These are phyloP conservation scores for Arachnomyces sp. DNA, from an alignment of 2,329 filamentous ascomycete species.

Conservation along the genomic window DNA sequence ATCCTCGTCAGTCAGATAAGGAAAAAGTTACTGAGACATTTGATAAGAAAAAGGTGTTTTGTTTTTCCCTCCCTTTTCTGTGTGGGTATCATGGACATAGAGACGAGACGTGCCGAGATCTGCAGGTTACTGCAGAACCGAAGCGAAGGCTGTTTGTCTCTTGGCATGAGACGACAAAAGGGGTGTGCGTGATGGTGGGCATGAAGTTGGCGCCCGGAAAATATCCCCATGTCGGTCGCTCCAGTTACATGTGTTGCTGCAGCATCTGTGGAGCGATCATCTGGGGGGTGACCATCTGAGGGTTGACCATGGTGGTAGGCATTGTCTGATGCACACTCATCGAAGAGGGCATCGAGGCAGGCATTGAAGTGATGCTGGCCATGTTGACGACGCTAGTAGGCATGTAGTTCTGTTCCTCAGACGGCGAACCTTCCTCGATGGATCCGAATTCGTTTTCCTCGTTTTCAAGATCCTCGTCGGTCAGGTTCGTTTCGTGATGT, in stretches of 20 bases:
- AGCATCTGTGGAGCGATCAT: slow-evolving; percentile 38
- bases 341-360: slow-evolving; percentile 19
- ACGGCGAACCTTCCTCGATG: slow-evolving; percentile 68
- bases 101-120: too few species aligned
- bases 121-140: too few species aligned
- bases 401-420: slow-evolving; percentile 14
- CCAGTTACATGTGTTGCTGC: slow-evolving; percentile 33
- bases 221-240: background rate
- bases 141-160: too few species aligned
- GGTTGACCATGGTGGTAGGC: slow-evolving; percentile 26
- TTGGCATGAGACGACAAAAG: background rate
- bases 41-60: too few species aligned
- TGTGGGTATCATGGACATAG: too few species aligned
- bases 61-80: too few species aligned
- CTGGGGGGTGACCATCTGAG: slow-evolving; percentile 32
- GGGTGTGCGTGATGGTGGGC: too few species aligned
- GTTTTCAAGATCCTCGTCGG: slow-evolving; percentile 81
- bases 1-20: too few species aligned
- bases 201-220: too few species aligned
- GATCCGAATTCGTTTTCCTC: slow-evolving; percentile 79
- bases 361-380: slow-evolving; percentile 29
- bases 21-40: too few species aligned
- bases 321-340: slow-evolving; percentile 13
- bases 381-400: slow-evolving; percentile 26
- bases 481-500: slow-evolving; percentile 20